These are phyloP conservation scores for Silene vulgaris DNA, from an alignment of 179 eudicot species.

Conservation along the genomic window DNA sequence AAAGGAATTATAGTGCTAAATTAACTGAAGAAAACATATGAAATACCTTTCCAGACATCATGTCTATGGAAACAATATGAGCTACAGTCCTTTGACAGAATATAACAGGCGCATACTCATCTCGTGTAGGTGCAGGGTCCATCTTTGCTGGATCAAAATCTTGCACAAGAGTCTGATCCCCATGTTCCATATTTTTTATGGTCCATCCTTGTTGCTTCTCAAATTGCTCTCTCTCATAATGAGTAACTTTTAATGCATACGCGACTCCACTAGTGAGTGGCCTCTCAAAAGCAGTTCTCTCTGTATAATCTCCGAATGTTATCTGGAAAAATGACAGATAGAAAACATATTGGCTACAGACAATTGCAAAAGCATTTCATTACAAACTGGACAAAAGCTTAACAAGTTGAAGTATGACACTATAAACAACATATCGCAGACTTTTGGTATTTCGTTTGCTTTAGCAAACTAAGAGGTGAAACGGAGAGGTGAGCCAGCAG, in stretches of 20 bases:
- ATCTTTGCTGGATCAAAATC: constrained; percentile 62
- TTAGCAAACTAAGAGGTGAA: too few relatives aligned
- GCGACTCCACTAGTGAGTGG: constrained; percentile 96
- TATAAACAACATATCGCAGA: too few relatives aligned
- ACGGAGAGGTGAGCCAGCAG: too few relatives aligned
- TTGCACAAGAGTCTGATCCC: constrained; percentile 75
- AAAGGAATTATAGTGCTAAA: too few relatives aligned
- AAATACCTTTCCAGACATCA: constrained; percentile 93
- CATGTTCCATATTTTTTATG: constrained; percentile 83
- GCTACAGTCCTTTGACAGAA: constrained; percentile 83
- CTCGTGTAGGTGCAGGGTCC: constrained; percentile 71
- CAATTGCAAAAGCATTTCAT: background rate
- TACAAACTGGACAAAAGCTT: background rate
- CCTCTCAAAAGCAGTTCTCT: constrained; percentile 83
- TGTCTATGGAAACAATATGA: constrained; percentile 84
- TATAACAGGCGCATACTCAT: constrained; percentile 95
- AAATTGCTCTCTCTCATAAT: constrained; percentile 67
- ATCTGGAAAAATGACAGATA: constrained; percentile 35
- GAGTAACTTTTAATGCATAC: constrained; percentile 76
- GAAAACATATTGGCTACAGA: background rate
- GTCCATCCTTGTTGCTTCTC: constrained; percentile 84
- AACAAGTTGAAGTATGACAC: background rate
- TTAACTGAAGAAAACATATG: background rate
- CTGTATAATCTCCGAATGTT: constrained; percentile 88
- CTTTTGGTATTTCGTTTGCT: too few relatives aligned